Evolutionary conservation across 2,329 filamentous ascomycete genomes (phyloP), one percentile per base, ranked within the genome.

Genomic region (Phyllosticta paracitricarpa): DNA sequence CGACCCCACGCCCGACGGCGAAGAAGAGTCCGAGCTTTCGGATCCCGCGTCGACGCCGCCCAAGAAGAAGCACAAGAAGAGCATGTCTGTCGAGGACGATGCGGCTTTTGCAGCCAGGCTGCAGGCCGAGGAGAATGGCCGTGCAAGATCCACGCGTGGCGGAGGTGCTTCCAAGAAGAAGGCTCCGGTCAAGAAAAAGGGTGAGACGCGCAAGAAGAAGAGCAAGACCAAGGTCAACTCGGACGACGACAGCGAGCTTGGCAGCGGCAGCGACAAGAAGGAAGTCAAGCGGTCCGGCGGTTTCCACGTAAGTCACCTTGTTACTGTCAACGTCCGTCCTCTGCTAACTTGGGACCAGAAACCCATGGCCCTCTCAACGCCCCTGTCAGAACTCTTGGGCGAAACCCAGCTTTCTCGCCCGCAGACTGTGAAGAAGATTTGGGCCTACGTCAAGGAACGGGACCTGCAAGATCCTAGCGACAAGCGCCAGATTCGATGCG

Each of bases 381-480:
- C 87, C 12, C 81, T 94, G 24, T 81, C 86, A 1, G 85, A 85
- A 62, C 77, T 94, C 22, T 82, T 88, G 61, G 88, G 88, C 55
- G 87, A 89, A 70, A 78, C 83, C 3, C 70, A 96, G 86, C 83
- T 99, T 24, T 96, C 94, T 17, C 88, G 94, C 51, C 93, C 94
- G 0, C 91, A 97, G 73, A 93, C 93, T 0, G 94, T 99, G 68
- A 97, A 97, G 79, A 89, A 89, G 72, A 86, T 99, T 59, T 99
- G 94, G 94, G 87, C 88, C 64, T 91, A 99, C 71, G 96, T 99
- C 77, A 96, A 95, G 70, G 84, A 81, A 63, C 86, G 92, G 66
- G 83, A 91, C 51, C 84, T 99, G 5, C 94, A 99, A 75, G 92
- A 97, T 67, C 93, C 92, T 0, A 84, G 75, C 65, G 93, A 99